These are phyloP conservation scores for Trypanosoma avium DNA, from an alignment of 208 protist species.

Conservation along the genomic window DNA sequence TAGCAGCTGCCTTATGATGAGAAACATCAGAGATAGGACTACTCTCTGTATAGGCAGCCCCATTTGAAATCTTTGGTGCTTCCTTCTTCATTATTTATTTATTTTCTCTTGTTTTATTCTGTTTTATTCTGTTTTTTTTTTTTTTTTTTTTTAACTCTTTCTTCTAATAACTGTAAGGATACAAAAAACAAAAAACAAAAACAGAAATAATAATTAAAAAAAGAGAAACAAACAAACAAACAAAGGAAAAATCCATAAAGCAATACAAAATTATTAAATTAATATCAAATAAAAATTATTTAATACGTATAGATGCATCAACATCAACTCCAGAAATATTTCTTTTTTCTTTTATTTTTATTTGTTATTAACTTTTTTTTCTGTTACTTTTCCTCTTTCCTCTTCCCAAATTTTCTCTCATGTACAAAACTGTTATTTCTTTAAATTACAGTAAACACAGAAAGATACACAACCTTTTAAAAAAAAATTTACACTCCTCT, in stretches of 20 bases:
- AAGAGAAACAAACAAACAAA: too few species aligned
- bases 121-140: constrained; percentile 12
- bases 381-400: neutral
- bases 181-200: neutral
- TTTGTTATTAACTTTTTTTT: neutral
- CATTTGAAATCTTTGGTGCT: constrained; percentile 21
- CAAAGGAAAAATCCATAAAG: too few species aligned
- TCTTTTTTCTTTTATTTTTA: neutral
- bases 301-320: too few species aligned
- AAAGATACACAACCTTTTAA: too few species aligned
- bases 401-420: neutral
- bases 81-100: constrained; percentile 25
- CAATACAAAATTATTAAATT: too few species aligned
- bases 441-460: neutral
- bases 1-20: constrained; percentile 84
- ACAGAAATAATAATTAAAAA: neutral
- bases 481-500: too few species aligned
- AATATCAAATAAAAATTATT: too few species aligned
- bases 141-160: neutral
- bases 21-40: constrained; percentile 73
- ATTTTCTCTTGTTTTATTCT: neutral
- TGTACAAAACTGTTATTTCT: neutral
- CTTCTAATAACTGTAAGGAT: neutral
- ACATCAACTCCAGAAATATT: too few species aligned
- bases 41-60: constrained; percentile 38